phyloP scores from a whole-genome alignment of 768 basidiomycete species.

The Pleurotus eryngii region DNA sequence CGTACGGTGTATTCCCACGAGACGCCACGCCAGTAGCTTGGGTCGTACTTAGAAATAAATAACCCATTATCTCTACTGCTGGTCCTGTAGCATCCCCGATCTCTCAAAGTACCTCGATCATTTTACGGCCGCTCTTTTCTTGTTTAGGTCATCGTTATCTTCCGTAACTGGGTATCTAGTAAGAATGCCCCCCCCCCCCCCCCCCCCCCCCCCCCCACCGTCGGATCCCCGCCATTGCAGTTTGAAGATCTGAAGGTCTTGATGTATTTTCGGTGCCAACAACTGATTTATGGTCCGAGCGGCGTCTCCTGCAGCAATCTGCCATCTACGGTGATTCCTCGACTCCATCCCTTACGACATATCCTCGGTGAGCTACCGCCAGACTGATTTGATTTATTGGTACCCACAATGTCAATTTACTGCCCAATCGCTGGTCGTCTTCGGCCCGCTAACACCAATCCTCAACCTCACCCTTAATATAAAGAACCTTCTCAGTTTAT shows the following conservation, averaged over 20 bases:
- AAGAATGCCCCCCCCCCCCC: not conserved
- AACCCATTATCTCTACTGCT: not conserved
- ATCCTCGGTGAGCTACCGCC: not conserved
- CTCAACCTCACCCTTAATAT: not conserved
- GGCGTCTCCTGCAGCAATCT: not conserved
- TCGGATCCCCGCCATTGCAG: not conserved
- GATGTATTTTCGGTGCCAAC: conserved; percentile 1
- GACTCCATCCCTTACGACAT: not conserved
- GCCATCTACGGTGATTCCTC: not conserved
- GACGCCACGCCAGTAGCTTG: not conserved
- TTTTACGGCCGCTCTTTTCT: not conserved
- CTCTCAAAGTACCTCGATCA: not conserved
- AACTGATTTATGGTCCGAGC: conserved; percentile 2
- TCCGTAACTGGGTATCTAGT: not conserved
- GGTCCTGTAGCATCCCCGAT: not conserved
- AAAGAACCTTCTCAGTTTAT: not conserved
- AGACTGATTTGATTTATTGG: not conserved
- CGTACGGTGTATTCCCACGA: not conserved
- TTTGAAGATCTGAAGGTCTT: not conserved
- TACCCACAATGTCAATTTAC: not conserved
- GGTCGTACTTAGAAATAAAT: not conserved
- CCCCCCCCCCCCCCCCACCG: not conserved
- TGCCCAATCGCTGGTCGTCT: not conserved
- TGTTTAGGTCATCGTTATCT: not conserved
- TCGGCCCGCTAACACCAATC: not conserved